Percentiles rank a stretch among this genome's conserved stretches.
phyloP scores from a whole-genome alignment of 2,329 filamentous ascomycete species.

The Acephala macrosclerotiorum region DNA sequence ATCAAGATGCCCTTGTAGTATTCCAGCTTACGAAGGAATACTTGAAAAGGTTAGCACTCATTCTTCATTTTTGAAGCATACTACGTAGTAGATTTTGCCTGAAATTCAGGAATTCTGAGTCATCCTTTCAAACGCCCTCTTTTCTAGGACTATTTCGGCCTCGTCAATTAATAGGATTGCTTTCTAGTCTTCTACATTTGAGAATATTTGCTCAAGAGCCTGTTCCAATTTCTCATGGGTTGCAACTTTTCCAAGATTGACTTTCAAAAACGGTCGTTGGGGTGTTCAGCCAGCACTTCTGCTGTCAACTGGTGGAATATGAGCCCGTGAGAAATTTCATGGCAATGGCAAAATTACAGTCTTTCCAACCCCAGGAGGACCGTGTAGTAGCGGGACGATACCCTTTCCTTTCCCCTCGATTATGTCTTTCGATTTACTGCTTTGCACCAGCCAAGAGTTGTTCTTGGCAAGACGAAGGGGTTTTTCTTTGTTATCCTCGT shows the following conservation, averaged over 20 bases:
- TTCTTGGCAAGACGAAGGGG: no score
- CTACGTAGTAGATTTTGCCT: not conserved
- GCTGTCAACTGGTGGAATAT: constrained; percentile 5
- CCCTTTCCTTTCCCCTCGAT: constrained; percentile 32
- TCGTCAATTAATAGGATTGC: constrained; percentile 32
- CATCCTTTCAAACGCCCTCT: constrained; percentile 22
- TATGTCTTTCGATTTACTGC: not conserved
- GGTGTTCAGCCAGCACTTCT: constrained; percentile 20
- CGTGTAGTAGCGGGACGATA: constrained; percentile 28
- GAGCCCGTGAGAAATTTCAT: no score
- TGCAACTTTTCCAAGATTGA: not conserved
- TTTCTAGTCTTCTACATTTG: constrained; percentile 18
- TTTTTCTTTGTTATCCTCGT: no score
- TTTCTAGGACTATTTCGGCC: constrained; percentile 26
- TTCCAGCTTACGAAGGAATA: constrained; percentile 8
- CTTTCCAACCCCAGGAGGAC: constrained; percentile 25
- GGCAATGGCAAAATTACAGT: constrained; percentile 4
- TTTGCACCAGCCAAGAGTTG: not conserved
- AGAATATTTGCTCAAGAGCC: constrained; percentile 24
- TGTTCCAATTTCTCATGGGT: constrained; percentile 13
- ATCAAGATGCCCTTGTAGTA: constrained; percentile 39
- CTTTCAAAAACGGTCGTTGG: constrained; percentile 14
- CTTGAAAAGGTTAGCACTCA: not conserved
- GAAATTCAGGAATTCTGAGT: constrained; percentile 44
- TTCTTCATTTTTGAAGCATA: no score